Evolutionary conservation across 371 early-diverging fungal species (phyloP).

Genomic region (Sanchytrium tribonematis): DNA sequence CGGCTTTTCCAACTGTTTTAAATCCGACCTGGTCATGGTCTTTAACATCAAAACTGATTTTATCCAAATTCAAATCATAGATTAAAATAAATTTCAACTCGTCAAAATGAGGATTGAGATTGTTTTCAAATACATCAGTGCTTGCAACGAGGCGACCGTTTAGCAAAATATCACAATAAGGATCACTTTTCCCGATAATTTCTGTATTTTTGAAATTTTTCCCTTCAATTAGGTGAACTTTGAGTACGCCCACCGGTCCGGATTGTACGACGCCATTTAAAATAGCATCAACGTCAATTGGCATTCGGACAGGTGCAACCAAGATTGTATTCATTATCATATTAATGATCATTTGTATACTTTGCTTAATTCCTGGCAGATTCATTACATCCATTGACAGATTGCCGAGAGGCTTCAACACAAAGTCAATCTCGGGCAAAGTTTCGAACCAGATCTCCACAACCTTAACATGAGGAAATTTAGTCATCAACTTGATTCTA

Average conservation of each 20-base stretch:
- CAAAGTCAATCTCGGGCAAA: constrained; percentile 68
- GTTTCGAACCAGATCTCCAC: constrained; percentile 63
- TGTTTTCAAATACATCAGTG: constrained; percentile 15
- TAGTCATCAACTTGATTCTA: constrained; percentile 35
- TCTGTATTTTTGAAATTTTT: constrained; percentile 42
- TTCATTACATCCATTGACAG: constrained; percentile 49
- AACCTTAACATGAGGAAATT: constrained; percentile 59
- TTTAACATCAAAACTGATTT: no score
- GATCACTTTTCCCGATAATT: constrained; percentile 42
- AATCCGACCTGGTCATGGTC: no score
- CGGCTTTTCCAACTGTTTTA: no score
- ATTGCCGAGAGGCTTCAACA: constrained; percentile 49
- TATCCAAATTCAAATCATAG: no score
- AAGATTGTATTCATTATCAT: not conserved
- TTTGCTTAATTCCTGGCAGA: constrained; percentile 26
- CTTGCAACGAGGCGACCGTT: constrained; percentile 36
- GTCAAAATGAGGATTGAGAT: not conserved
- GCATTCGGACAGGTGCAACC: constrained; percentile 42
- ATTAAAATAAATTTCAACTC: no score
- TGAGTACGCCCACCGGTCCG: constrained; percentile 56
- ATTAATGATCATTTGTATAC: constrained; percentile 10
- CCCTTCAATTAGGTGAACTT: constrained; percentile 41
- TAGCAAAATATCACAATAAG: constrained; percentile 38
- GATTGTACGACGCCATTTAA: constrained; percentile 33
- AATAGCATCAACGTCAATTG: constrained; percentile 48